Evolutionary conservation across 352 stramenopile species (phyloP), one percentile per base, ranked within the genome.

Genomic region (Pythium phragmiticola): DNA sequence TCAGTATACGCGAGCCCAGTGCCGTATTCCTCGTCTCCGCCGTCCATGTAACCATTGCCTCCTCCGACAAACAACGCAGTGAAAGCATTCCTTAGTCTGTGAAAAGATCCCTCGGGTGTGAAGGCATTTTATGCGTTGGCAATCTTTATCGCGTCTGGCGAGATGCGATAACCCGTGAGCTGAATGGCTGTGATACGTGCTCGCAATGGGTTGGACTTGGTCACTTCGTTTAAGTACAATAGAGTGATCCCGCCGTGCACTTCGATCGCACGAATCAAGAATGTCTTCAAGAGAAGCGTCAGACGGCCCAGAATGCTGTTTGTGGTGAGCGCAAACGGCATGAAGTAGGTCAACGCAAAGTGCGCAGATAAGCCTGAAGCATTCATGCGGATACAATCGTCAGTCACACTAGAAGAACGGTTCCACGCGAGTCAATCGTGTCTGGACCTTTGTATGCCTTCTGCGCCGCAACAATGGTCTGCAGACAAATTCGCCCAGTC

Each of bases 311-410:
- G 71, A 26, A 92, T 80, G 55, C 79, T 87, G 67, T 92, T 93
- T 67, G 89, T 90, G 42, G 78, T 81, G 19, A 95, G 69, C 19
- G 75, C 75, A 52, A 95, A 92, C 39, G 84, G 84, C 80, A 95
- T 92, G 59, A 95, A 95, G 70, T 92, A 95, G 36, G 82, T 95
- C 87, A 91, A 89, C 12, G 74, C 71, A 39, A 93, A 95, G 60
- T 95, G 84, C 53, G 76, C 73, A 42, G 71, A 74, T 23, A 95
- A 73, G 49, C 58, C 58, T 65, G 39, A 26, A 19, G 1, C 45
- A 30, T 26, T 33, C 45, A 50, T n/a, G 19, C 17, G n/a, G 9
- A 46, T 46, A 46, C 17, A 46, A n/a, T 33, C 41, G n/a, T 47
- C 41, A 50, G 45, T 30, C n/a, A 30, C 7, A 33, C 4, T 26